phyloP scores from a whole-genome alignment of 192 early-diverging fungal species.

The Coemansia sp. region DNA sequence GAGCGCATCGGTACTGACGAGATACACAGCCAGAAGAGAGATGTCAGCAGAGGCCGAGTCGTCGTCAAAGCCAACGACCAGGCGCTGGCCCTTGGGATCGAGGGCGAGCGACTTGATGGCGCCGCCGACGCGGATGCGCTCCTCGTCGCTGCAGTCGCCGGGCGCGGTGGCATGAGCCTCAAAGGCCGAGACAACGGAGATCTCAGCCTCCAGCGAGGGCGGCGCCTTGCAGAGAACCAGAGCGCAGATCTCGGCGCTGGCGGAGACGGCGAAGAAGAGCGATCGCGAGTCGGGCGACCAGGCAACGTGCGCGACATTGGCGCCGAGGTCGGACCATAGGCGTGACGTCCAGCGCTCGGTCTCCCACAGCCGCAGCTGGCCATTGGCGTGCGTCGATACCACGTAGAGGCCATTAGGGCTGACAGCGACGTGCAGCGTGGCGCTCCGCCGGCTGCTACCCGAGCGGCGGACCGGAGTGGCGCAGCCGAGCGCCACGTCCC shows the following conservation, averaged over 20 bases:
- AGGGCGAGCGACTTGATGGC: slow-evolving; percentile 45
- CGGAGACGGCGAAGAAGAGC: slow-evolving; percentile 37
- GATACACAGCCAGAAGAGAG: slow-evolving; percentile 49
- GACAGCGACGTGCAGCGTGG: slow-evolving; percentile 28
- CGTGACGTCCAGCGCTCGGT: slow-evolving; percentile 45
- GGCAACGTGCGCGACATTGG: slow-evolving; percentile 20
- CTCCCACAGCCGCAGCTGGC: slow-evolving; percentile 57
- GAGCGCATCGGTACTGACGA: slow-evolving; percentile 42
- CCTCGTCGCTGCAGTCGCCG: slow-evolving; percentile 1
- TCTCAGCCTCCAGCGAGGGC: slow-evolving; percentile 46
- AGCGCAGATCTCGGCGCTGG: slow-evolving; percentile 34
- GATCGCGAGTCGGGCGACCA: slow-evolving; percentile 57
- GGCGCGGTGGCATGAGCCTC: slow-evolving; percentile 29
- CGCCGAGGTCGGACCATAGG: slow-evolving; percentile 50
- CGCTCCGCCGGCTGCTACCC: slow-evolving; percentile 28
- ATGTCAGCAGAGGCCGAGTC: slow-evolving; percentile 45
- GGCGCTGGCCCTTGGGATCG: slow-evolving; percentile 52
- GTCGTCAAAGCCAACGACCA: slow-evolving; percentile 47
- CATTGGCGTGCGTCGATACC: slow-evolving; percentile 44
- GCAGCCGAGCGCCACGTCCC: slow-evolving; percentile 53
- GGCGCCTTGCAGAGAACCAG: slow-evolving; percentile 40
- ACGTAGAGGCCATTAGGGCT: slow-evolving; percentile 47
- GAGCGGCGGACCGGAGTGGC: slow-evolving; percentile 49
- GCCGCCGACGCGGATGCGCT: slow-evolving; percentile 47
- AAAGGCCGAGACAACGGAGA: slow-evolving; percentile 32